Percentiles rank a stretch among this genome's conserved stretches.
Evolutionary conservation across 495 filamentous ascomycete genomes (phyloP).

Genomic region (Lasiosphaeria hispida): DNA sequence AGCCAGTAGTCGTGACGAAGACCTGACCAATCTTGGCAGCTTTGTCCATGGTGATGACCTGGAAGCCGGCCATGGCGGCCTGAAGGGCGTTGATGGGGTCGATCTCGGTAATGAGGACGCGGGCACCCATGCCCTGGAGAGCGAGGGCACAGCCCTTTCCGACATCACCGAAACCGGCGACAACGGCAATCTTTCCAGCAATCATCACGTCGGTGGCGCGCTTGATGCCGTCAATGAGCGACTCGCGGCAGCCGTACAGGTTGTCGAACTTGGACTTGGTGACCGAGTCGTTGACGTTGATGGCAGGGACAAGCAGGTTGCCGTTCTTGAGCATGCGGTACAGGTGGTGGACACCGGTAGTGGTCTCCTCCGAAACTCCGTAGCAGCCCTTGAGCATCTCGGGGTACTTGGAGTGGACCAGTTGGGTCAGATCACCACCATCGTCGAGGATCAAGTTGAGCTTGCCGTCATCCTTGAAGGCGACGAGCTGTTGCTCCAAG

Average conservation of each 20-base stretch:
- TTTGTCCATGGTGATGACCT: conserved; percentile 98
- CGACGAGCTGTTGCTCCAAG: conserved; percentile 92
- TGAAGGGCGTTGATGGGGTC: conserved; percentile 99
- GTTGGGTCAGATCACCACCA: conserved; percentile 93
- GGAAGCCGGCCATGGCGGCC: conserved; percentile 93
- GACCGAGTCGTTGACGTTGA: conserved; percentile 99
- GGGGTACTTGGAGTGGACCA: conserved; percentile 97
- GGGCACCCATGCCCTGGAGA: conserved; percentile 93
- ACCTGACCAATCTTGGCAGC: conserved; percentile 86
- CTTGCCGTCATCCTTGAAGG: conserved; percentile 95
- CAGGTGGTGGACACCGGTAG: conserved; percentile 98
- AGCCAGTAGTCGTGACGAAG: conserved; percentile 98
- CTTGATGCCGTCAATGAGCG: conserved; percentile 99
- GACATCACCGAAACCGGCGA: conserved; percentile 98
- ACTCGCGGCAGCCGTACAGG: conserved; percentile 98
- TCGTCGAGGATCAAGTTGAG: conserved; percentile 99
- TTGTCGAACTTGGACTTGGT: conserved; percentile 99
- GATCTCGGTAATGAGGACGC: conserved; percentile 93
- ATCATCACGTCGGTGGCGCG: conserved; percentile 99
- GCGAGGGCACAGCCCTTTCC: conserved; percentile 98
- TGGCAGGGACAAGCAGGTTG: conserved; percentile 87
- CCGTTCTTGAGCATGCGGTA: conserved; percentile 95
- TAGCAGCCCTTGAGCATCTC: conserved; percentile 96
- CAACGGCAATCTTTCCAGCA: conserved; percentile 95
- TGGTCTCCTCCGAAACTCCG: conserved; percentile 98